A percentile compares a stretch with the other conserved stretches of the same genome.
Conservation (phyloP, 139 green algal genomes). For the Volvox reticuliferus region DNA sequence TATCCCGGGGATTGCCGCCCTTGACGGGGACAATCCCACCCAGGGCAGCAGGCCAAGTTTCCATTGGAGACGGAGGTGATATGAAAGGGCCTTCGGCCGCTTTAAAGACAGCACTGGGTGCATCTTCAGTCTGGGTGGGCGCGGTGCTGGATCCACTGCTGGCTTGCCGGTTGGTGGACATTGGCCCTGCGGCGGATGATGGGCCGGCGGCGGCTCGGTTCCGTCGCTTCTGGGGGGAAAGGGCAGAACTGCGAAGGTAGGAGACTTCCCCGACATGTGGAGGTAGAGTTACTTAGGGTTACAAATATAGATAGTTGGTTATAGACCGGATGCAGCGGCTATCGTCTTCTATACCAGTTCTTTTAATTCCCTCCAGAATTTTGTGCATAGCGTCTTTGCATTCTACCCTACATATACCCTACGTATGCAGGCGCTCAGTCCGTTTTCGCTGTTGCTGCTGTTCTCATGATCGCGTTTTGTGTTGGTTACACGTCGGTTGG, state of each 20-base stretch:
- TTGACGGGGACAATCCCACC: background rate
- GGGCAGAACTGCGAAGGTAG: slow-evolving; percentile 80
- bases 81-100: background rate
- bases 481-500: background rate
- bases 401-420: no score
- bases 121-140: background rate
- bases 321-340: no score
- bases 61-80: background rate
- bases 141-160: slow-evolving; percentile 61
- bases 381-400: no score
- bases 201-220: slow-evolving; percentile 67
- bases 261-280: no score
- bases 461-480: no score
- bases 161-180: slow-evolving; percentile 73
- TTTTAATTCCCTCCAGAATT: no score
- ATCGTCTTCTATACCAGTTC: no score
- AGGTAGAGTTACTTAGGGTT: no score
- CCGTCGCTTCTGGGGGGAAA: slow-evolving; percentile 83
- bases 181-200: slow-evolving; percentile 79
- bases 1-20: background rate
- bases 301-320: no score
- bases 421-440: no score
- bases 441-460: no score
- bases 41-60: background rate
- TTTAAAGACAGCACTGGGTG: background rate